phyloP scores from a whole-genome alignment of 306 rosid genomes.

The Aeschynomene evenia region DNA sequence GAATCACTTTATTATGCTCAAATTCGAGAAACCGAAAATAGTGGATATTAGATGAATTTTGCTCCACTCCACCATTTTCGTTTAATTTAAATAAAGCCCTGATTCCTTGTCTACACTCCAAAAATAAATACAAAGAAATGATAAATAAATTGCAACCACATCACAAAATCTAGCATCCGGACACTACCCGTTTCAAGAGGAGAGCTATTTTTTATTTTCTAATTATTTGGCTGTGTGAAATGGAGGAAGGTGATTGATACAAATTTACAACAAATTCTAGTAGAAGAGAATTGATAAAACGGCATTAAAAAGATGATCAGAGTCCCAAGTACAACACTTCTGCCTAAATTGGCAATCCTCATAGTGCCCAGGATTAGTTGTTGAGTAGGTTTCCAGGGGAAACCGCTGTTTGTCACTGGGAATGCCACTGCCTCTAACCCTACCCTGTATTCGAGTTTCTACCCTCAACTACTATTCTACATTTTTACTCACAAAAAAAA shows the following conservation, averaged over 20 bases:
- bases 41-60: no score
- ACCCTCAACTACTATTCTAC: slow-evolving; percentile 21
- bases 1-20: no score
- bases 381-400: neutral
- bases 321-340: no score
- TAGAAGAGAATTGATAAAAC: neutral
- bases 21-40: no score
- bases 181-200: no score
- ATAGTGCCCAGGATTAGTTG: neutral
- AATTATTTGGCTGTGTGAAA: slow-evolving; percentile 8
- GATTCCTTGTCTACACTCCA: no score
- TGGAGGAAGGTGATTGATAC: neutral
- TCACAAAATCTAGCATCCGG: no score
- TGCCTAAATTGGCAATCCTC: no score
- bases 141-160: no score
- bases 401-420: neutral
- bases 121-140: no score
- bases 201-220: neutral
- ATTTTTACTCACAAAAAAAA: neutral
- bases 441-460: slow-evolving; percentile 24
- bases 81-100: no score
- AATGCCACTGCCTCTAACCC: slow-evolving; percentile 10
- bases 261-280: neutral
- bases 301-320: neutral
- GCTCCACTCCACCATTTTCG: no score